Evolutionary conservation across 257 asterid genomes (phyloP), one percentile per base, ranked within the genome.

Genomic region (Petunia axillaris): DNA sequence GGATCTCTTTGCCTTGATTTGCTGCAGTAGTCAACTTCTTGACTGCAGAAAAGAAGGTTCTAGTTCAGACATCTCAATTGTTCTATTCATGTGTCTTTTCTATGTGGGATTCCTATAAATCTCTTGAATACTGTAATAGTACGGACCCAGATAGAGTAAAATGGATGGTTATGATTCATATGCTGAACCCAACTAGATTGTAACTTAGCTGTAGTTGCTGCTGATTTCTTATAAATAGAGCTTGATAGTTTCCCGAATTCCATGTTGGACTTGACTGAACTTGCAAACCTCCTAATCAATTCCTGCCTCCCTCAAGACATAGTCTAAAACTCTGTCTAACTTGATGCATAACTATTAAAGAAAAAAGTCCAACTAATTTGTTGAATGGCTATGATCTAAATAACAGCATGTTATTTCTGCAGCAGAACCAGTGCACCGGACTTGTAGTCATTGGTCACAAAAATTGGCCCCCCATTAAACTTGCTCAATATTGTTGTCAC

Each of bases 121-220:
- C 60, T 71, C 60, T 48, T 71, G 60, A 48, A 48, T 71, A 71
- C 10, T 46, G 44, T 71, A 48, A 71, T 70, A 41, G 0, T 35
- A 13, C 2, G 2, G 77, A 70, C 9, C 16, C 58, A 8, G 46
- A 44, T 46, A 16, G 13, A 39, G 58, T 9, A 16, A 70, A 36
- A 44, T 44, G 41, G 76, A 70, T 70, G 46, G 41, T 46, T 71
- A 71, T n/a, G 76, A 68, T 50, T 50, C 59, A 10, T 54, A 13
- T 11, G 0, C 5, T 4, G 3, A 68, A 13, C 57, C 55, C 55
- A 67, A 8, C 4, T 68, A 36, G 41, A 15, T 36, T 62, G 67
- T 8, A 40, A 62, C 36, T 62, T 40, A 36, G 41, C 41, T 11
- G 15, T 62, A 62, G 14, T 62, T 7, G 66, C 70, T 35, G 15